These are phyloP conservation scores for Trichosporon coremiiforme DNA, from an alignment of 1,284 basidiomycete genomes.

Conservation along the genomic window DNA sequence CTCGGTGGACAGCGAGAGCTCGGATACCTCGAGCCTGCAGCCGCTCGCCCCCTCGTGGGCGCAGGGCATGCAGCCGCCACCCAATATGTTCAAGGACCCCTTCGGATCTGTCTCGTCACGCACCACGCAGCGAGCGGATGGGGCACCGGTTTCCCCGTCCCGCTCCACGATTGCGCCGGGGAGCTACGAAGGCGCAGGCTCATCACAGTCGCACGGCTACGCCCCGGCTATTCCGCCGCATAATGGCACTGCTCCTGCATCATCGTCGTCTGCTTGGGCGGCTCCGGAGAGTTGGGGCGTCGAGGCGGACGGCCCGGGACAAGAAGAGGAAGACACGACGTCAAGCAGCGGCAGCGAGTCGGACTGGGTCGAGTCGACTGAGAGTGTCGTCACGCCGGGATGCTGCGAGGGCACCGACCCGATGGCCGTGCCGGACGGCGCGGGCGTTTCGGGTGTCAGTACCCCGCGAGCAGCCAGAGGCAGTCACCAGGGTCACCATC, in stretches of 20 bases:
- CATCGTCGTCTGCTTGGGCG: constrained; percentile 56
- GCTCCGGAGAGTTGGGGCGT: constrained; percentile 62
- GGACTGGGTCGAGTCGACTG: constrained; percentile 4
- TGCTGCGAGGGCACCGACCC: not conserved
- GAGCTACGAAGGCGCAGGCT: constrained; percentile 13
- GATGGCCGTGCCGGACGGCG: not conserved
- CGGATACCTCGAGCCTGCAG: constrained; percentile 34
- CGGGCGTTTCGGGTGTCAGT: not conserved
- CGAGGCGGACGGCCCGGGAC: constrained; percentile 56
- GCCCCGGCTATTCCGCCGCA: constrained; percentile 26
- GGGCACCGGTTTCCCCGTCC: constrained; percentile 19
- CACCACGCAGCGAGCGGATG: not conserved
- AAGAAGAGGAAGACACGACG: constrained; percentile 35
- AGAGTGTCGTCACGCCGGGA: constrained; percentile 7
- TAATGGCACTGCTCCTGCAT: constrained; percentile 18
- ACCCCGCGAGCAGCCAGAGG: constrained; percentile 4
- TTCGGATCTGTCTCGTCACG: constrained; percentile 32
- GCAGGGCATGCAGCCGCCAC: constrained; percentile 20
- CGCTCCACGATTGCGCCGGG: not conserved
- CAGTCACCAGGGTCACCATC: constrained; percentile 20
- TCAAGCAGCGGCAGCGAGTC: constrained; percentile 26
- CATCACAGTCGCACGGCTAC: not conserved
- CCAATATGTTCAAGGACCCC: constrained; percentile 52
- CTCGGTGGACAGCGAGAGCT: constrained; percentile 41
- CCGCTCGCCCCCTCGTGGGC: constrained; percentile 48